Conservation (phyloP, 257 asterid genomes). For the Sherardia arvensis region DNA sequence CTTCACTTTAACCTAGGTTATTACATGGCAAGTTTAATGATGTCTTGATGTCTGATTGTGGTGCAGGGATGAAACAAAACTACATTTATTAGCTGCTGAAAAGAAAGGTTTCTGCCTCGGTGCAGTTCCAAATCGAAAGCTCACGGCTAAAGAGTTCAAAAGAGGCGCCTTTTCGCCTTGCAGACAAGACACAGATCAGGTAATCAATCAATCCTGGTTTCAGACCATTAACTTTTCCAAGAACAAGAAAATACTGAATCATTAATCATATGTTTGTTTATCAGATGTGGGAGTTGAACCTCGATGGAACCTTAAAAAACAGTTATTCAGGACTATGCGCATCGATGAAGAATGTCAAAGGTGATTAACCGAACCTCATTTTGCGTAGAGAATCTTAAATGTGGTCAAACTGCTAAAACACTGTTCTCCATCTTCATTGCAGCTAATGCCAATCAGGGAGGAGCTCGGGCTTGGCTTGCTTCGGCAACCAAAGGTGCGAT, state of each 20-base stretch:
- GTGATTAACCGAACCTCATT: conserved; percentile 21
- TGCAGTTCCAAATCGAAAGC: conserved; percentile 55
- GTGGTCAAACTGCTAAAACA: background rate
- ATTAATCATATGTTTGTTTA: background rate
- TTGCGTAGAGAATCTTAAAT: background rate
- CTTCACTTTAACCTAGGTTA: conserved; percentile 15
- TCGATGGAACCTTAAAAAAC: conserved; percentile 61
- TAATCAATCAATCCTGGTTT: conserved; percentile 44
- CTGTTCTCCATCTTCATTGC: conserved; percentile 21
- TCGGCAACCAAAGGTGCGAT: conserved; percentile 58
- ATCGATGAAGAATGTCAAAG: conserved; percentile 41
- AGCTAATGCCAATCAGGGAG: conserved; percentile 29
- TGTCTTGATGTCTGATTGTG: conserved; percentile 5
- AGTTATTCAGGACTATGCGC: conserved; percentile 86
- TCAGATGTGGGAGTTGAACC: conserved; percentile 85
- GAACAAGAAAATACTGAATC: background rate
- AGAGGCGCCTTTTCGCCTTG: conserved; percentile 72
- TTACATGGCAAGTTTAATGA: background rate
- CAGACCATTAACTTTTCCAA: background rate
- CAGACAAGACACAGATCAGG: conserved; percentile 64
- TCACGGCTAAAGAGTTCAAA: conserved; percentile 45
- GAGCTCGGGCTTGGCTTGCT: conserved; percentile 76
- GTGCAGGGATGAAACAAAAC: conserved; percentile 50
- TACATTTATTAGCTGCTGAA: conserved; percentile 43
- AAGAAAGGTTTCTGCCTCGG: conserved; percentile 49